Evolutionary conservation across 768 basidiomycete genomes (phyloP), one percentile per base, ranked within the genome.

Genomic region (Leucogyrophana mollusca): DNA sequence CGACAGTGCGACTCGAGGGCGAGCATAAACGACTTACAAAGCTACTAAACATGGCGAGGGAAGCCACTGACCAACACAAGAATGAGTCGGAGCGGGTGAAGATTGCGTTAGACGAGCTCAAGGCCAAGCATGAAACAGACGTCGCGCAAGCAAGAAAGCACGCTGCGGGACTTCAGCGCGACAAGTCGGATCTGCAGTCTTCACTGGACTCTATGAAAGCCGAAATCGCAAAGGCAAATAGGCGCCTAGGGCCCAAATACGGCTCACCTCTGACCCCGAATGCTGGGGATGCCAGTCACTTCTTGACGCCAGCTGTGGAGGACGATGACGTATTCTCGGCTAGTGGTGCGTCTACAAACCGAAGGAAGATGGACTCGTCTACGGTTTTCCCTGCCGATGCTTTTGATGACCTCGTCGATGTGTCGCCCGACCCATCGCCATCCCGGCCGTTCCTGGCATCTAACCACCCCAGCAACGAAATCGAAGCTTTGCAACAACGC

Each of bases 111-210:
- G 83, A 85, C 37, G 89, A 91, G 42, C 72, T 92, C 62, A 91
- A 89, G 61, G 77, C 80, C 43, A 94, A 93, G 64, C 94, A 97
- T 59, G 95, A 98, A 69, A 92, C 93, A 11, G 93, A 96, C 52
- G 79, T 97, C 47, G 96, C 95, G 3, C 87, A 90, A 50, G 89
- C 91, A 56, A 79, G 94, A 38, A 90, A 90, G 66, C 81, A 87
- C 45, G 83, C 88, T 2, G 94, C 94, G 1, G 85, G 88, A 20
- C 75, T 97, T 20, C 83, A 87, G 56, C 80, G 95, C 51, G 96
- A 99, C 64, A 95, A 94, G 72, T 85, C 83, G 21, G 95, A 99
- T 56, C 73, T 99, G 33, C 89, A 94, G 61, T 80, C 84, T 50
- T 72, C 80, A 3, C 70, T 97, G 20, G 93, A 96, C 56, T 71